Evolutionary conservation across 208 protist genomes (phyloP), one percentile per base, ranked within the genome.

Genomic region (Leishmania braziliensis): DNA sequence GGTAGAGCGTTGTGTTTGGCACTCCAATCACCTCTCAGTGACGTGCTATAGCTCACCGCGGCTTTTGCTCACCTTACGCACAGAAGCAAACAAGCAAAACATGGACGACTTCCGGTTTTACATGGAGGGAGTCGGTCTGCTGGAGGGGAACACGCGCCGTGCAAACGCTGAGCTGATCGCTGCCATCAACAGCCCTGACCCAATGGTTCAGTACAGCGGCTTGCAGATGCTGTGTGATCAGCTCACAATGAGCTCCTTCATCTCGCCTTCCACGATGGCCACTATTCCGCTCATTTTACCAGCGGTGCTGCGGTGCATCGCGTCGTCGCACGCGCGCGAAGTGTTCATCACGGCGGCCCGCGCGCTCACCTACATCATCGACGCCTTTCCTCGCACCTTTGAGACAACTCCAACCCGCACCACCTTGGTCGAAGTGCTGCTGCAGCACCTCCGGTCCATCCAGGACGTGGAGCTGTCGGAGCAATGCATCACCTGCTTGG

Each of bases 381-480:
- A 99, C 73, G 88, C 91, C 0, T 82, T 98, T 20, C 92, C 96
- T 43, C 83, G 75, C n/a, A 92, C 93, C 3, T 86, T 94, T 20
- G 76, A 82, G n/a, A 81, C 82, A 1, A 23, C 91, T 20, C 78
- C 98, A n/a, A 89, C 91, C 1, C 77, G 83, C 5, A 46, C 75
- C 53, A 88, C 84, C 46, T 91, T 88, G 54, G 84, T 98, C 5
- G 79, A 88, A 1, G 79, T 90, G 3, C 84, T 99, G 43, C 92
- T 97, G 48, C 76, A 81, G 54, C 95, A 96, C 68, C 83, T 99
- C 8, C 87, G 93, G 26, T 91, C 80, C 20, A 97, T 99, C 71
- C 90, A 97, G 75, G 98, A 98, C 83, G 97, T 99, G 79, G 98
- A 99, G 86, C 80, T 99, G 18, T 96, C 98, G 48, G 97, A 99